These are phyloP conservation scores for Trichocomaceae sp. DNA, from an alignment of 2,329 filamentous ascomycete species.

Conservation along the genomic window DNA sequence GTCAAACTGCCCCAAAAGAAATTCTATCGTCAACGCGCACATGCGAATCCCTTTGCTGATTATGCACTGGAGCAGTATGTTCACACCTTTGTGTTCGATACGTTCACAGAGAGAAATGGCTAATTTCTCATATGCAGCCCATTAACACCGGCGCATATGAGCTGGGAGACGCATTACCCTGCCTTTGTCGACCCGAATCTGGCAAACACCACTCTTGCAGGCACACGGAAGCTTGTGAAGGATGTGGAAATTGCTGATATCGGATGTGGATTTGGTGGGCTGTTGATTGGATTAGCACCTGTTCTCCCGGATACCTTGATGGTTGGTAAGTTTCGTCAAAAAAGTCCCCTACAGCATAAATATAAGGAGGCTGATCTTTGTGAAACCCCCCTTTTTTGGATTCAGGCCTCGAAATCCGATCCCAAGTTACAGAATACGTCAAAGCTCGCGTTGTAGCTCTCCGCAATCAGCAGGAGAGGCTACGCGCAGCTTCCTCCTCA, in stretches of 20 bases:
- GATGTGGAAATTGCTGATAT: conserved; percentile 92
- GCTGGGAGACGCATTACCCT: conserved; percentile 82
- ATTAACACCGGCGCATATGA: conserved; percentile 71
- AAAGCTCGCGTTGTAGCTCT: conserved; percentile 79
- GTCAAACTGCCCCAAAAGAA: conserved; percentile 79
- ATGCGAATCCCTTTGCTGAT: conserved; percentile 97
- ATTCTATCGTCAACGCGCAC: conserved; percentile 91
- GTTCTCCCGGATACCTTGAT: conserved; percentile 74
- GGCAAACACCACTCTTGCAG: conserved; percentile 26
- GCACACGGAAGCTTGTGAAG: conserved; percentile 47
- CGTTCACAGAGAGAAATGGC: background rate
- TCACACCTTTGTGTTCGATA: background rate
- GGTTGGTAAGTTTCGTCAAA: conserved; percentile 53
- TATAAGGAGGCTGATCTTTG: conserved; percentile 2
- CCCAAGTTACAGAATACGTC: conserved; percentile 83
- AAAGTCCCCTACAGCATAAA: background rate
- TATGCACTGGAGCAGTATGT: conserved; percentile 81
- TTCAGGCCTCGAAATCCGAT: conserved; percentile 86
- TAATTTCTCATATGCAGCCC: conserved; percentile 53
- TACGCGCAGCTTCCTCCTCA: conserved; percentile 25
- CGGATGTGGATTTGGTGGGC: conserved; percentile 89
- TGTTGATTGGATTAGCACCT: conserved; percentile 78
- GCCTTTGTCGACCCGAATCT: conserved; percentile 51
- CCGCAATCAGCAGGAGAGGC: conserved; percentile 43
- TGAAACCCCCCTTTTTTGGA: background rate